A percentile compares a stretch with the other conserved stretches of the same genome.
phyloP scores from a whole-genome alignment of 495 filamentous ascomycete species.

The Paragyromitra xinjiangensis region DNA sequence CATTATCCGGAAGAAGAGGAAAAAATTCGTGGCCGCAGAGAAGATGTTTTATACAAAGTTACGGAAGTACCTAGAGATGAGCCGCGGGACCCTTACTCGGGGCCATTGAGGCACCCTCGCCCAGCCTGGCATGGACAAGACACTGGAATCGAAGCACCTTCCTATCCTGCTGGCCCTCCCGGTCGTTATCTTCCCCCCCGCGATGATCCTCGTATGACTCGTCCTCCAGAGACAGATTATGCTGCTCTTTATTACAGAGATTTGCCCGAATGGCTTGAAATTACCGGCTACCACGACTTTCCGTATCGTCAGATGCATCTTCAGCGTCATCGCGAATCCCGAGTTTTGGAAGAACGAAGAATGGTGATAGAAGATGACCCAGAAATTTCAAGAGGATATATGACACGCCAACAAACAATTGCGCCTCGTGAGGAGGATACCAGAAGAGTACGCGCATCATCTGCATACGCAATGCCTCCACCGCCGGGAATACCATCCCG shows the following conservation, averaged over 20 bases:
- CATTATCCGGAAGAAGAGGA: slow-evolving; percentile 53
- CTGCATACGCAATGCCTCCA: slow-evolving; percentile 55
- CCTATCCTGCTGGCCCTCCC: slow-evolving; percentile 46
- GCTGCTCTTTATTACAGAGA: slow-evolving; percentile 61
- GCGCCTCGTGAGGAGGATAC: slow-evolving; percentile 49
- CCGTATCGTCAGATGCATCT: slow-evolving; percentile 63
- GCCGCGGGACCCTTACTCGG: slow-evolving; percentile 51
- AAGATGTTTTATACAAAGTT: slow-evolving; percentile 50
- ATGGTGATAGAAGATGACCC: slow-evolving; percentile 46
- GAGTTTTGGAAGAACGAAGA: slow-evolving; percentile 60
- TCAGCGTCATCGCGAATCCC: slow-evolving; percentile 60
- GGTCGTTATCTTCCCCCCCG: slow-evolving; percentile 53
- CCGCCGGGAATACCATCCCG: slow-evolving; percentile 53
- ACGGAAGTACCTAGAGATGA: slow-evolving; percentile 51
- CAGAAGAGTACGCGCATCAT: slow-evolving; percentile 48
- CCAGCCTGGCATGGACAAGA: slow-evolving; percentile 50
- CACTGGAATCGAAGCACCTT: slow-evolving; percentile 35
- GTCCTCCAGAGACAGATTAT: slow-evolving; percentile 56
- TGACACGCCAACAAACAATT: slow-evolving; percentile 41
- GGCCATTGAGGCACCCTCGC: slow-evolving; percentile 41
- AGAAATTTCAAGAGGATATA: slow-evolving; percentile 46
- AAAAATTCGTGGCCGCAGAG: slow-evolving; percentile 48
- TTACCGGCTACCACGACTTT: slow-evolving; percentile 68
- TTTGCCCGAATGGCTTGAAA: slow-evolving; percentile 68
- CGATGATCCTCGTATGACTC: slow-evolving; percentile 55